Percentiles rank a stretch among this genome's conserved stretches.
Evolutionary conservation across 169 alveolate genomes (phyloP).

Genomic region (Eimeria nieschulzi): DNA sequence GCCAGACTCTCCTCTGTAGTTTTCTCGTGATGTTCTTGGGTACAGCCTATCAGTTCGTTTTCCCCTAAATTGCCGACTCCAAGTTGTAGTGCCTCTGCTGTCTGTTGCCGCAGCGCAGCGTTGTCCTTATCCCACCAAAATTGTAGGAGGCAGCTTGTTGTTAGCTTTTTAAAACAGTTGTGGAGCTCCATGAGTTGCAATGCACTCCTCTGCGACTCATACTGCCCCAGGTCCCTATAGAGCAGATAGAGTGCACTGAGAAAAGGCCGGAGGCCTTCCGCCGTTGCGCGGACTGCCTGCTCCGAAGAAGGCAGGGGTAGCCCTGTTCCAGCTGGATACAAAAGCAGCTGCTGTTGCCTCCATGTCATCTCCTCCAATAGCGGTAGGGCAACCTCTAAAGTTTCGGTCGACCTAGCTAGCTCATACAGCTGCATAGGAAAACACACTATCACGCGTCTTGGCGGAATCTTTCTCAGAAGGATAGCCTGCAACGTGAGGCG

Average conservation of each 20-base stretch:
- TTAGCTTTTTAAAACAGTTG: background rate
- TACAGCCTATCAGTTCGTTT: no score
- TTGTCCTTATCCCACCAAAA: no score
- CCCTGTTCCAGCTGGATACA: background rate
- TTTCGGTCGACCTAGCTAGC: background rate
- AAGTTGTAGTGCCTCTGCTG: no score
- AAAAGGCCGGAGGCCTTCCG: background rate
- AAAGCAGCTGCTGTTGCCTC: conserved; percentile 19
- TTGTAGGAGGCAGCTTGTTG: background rate
- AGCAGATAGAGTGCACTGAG: background rate
- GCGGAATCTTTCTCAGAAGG: background rate
- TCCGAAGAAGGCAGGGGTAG: background rate
- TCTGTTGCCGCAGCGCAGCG: no score
- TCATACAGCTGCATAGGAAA: background rate
- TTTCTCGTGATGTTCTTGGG: no score
- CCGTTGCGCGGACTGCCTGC: no score
- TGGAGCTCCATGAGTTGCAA: background rate
- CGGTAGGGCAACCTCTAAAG: conserved; percentile 25
- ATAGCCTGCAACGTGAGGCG: background rate
- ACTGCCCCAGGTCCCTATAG: conserved; percentile 19
- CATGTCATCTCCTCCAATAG: conserved; percentile 17
- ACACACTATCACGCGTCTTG: no score
- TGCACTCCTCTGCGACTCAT: background rate
- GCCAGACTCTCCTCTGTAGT: no score
- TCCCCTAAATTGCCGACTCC: no score